Percentiles rank a stretch among this genome's conserved stretches.
phyloP scores from a whole-genome alignment of 2,329 filamentous ascomycete genomes.

The Botrytis medusae region DNA sequence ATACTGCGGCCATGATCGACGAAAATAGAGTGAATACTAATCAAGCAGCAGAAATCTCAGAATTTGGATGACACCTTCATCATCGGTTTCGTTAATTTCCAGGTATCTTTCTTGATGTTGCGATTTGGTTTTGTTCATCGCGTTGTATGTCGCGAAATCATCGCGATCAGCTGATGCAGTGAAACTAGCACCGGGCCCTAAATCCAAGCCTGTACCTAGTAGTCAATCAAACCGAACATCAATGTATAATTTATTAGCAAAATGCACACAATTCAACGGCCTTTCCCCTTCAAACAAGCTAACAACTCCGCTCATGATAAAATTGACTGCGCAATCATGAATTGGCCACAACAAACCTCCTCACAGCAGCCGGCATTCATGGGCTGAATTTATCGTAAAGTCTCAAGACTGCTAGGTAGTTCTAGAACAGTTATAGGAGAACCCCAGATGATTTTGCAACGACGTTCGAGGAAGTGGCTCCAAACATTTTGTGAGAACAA shows the following conservation, averaged over 20 bases:
- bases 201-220: not conserved
- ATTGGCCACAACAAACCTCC: not conserved
- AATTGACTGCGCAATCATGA: not conserved
- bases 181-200: not conserved
- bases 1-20: constrained; percentile 42
- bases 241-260: not conserved
- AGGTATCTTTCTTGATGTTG: not conserved
- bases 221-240: too few species aligned
- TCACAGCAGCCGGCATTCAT: not conserved
- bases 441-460: not conserved
- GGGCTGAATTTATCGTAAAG: not conserved
- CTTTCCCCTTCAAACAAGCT: not conserved
- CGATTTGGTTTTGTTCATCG: not conserved
- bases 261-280: not conserved
- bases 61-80: not conserved
- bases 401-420: constrained; percentile 1
- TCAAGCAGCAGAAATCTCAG: not conserved
- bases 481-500: not conserved
- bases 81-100: not conserved
- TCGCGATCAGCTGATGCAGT: constrained; percentile 20
- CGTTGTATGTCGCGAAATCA: constrained; percentile 7
- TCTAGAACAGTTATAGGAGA: not conserved
- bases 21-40: not conserved
- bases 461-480: not conserved
- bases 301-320: not conserved